phyloP scores from a whole-genome alignment of 176 grass and related monocot genomes.

The Zoysia japonica region DNA sequence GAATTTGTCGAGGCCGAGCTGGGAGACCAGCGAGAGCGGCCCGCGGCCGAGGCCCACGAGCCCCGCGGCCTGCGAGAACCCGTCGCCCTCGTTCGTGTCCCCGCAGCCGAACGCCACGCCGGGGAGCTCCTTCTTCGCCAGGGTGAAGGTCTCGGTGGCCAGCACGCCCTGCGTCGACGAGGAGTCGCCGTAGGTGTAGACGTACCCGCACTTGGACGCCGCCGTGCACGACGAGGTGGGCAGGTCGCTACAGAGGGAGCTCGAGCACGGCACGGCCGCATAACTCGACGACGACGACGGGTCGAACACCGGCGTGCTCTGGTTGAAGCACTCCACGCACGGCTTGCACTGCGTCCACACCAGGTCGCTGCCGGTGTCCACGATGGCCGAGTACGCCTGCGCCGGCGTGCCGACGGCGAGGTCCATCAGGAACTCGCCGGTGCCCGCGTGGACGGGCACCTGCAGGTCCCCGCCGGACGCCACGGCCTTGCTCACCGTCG shows the following conservation, averaged over 20 bases:
- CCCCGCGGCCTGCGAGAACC: conserved; percentile 57
- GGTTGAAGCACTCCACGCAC: conserved; percentile 54
- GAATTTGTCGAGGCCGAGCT: conserved; percentile 66
- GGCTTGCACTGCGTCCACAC: conserved; percentile 93
- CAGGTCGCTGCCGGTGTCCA: conserved; percentile 83
- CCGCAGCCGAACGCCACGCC: conserved; percentile 68
- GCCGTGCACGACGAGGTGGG: conserved; percentile 47
- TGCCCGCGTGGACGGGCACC: conserved; percentile 51
- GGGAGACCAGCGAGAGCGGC: conserved; percentile 55
- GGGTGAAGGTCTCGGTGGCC: conserved; percentile 67
- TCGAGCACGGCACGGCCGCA: conserved; percentile 48
- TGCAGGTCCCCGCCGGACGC: conserved; percentile 30
- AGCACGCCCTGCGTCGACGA: conserved; percentile 68
- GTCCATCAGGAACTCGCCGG: conserved; percentile 71
- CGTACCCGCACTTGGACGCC: conserved; percentile 44
- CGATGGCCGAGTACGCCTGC: conserved; percentile 54
- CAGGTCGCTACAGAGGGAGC: conserved; percentile 48
- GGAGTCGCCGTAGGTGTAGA: conserved; percentile 64
- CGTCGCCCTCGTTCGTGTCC: conserved; percentile 57
- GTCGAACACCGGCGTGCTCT: conserved; percentile 61
- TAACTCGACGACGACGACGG: conserved; percentile 72
- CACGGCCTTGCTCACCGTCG: conserved; percentile 12
- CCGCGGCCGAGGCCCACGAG: conserved; percentile 71
- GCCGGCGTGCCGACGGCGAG: conserved; percentile 68
- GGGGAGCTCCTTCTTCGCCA: conserved; percentile 33